Evolutionary conservation across 306 rosid genomes (phyloP).

Genomic region (Purshia tridentata): DNA sequence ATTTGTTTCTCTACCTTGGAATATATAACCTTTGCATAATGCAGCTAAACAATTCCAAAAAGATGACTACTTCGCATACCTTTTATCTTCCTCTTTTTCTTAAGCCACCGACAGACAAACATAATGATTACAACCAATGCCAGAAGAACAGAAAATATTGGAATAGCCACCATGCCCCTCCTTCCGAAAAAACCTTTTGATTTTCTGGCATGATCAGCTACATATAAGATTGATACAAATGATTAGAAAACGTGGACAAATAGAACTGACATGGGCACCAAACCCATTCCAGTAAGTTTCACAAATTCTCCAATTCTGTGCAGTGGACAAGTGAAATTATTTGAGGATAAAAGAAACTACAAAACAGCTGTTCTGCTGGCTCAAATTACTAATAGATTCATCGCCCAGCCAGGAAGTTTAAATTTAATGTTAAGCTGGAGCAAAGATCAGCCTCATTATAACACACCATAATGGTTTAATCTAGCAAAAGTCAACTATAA

Average conservation of each 20-base stretch:
- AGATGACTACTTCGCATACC: conserved; percentile 9
- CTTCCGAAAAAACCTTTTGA: background rate
- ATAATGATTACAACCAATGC: conserved; percentile 5
- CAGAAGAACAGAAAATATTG: background rate
- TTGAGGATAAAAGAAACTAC: too few relatives aligned
- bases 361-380: too few relatives aligned
- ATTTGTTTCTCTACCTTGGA: too few relatives aligned
- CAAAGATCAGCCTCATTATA: too few relatives aligned
- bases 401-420: too few relatives aligned
- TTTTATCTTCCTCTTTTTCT: conserved; percentile 4
- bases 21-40: background rate
- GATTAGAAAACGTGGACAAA: too few relatives aligned
- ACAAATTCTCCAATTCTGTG: too few relatives aligned
- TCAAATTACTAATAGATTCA: too few relatives aligned
- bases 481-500: too few relatives aligned
- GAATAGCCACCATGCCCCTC: background rate
- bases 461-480: too few relatives aligned
- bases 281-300: background rate
- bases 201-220: background rate
- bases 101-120: conserved; percentile 6
- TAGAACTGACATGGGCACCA: background rate
- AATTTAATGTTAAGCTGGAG: too few relatives aligned
- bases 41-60: background rate
- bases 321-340: too few relatives aligned
- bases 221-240: background rate